phyloP scores from a whole-genome alignment of 73 alveolate genomes.

The Paramecium caudatum region DNA sequence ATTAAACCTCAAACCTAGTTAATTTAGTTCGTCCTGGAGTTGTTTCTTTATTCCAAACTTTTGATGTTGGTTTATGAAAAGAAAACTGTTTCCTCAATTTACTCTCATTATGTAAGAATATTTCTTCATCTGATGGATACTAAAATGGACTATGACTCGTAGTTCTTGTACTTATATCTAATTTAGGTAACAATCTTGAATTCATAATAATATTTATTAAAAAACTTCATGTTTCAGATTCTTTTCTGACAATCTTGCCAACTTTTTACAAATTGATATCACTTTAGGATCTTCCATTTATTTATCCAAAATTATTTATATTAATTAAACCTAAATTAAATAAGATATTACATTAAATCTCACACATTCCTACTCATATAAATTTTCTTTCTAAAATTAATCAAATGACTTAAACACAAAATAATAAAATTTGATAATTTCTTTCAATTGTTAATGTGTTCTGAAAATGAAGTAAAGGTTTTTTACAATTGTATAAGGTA shows the following conservation, averaged over 20 bases:
- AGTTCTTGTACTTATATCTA: background rate
- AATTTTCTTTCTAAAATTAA: background rate
- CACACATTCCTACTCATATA: background rate
- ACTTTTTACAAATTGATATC: background rate
- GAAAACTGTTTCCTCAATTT: slow-evolving; percentile 4
- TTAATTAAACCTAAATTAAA: background rate
- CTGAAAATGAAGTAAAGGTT: background rate
- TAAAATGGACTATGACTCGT: background rate
- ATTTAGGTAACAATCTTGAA: slow-evolving; percentile 5
- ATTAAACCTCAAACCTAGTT: slow-evolving; percentile 18
- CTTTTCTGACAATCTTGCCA: background rate
- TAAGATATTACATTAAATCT: background rate
- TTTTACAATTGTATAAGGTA: background rate
- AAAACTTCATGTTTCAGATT: slow-evolving; percentile 15
- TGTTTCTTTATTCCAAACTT: slow-evolving; percentile 45
- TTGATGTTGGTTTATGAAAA: background rate
- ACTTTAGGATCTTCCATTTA: slow-evolving; percentile 32
- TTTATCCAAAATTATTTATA: background rate
- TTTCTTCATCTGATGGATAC: slow-evolving; percentile 22
- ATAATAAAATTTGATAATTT: slow-evolving; percentile 19
- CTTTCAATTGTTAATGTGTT: background rate
- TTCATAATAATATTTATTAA: slow-evolving; percentile 10
- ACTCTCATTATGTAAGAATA: background rate
- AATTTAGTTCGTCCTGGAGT: slow-evolving; percentile 15
- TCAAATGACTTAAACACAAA: background rate